Evolutionary conservation across 2,329 filamentous ascomycete species (phyloP), one percentile per base, ranked within the genome.

Genomic region (Tolypocladium ovalisporum): DNA sequence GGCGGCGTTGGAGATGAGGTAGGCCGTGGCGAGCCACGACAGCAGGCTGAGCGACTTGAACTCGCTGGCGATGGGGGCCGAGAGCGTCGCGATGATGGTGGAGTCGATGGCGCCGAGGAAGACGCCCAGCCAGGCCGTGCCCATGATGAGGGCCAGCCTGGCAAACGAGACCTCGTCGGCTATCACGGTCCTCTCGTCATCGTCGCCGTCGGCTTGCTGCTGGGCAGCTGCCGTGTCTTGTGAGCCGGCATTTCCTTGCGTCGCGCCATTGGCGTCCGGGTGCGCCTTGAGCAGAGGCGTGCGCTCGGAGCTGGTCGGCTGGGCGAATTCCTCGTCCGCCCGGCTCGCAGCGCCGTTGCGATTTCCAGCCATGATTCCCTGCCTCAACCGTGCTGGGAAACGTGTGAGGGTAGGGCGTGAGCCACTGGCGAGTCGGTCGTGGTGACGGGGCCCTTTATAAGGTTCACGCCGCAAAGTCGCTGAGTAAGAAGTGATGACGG

Each of bases 11-110:
- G 90, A 87, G 65, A 96, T 91, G 34, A 96, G 80, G 68, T 96
- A 96, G 24, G 89, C 87, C 0, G 89, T 88, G 0, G 90, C 91
- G 9, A 96, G 84, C 91, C 91, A 96, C 1, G 90, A 92, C 51
- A 96, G 79, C 4, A 94, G 78, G 24, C 86, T 87, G 34, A 96
- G 82, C 1, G 89, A 95, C 58, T 86, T 79, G 72, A 96, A 96
- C 49, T 87, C 87, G 67, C 85, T 88, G 29, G 89, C 89, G 61
- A 97, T 96, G 9, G 91, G 89, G 0, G 83, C 88, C 0, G 89
- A 87, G 1, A 96, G 80, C 0, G 91, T 96, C 10, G 91, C 90
- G 63, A 96, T 89, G 61, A 96, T 87, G 53, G 89, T 94, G 1
- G 82, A 83, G 72, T 96, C 90, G 42, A 86, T 74, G 40, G 84